Base-by-base conservation (phyloP, 1,139 yeast genomes). In the Zygosaccharomyces sapae region DNA sequence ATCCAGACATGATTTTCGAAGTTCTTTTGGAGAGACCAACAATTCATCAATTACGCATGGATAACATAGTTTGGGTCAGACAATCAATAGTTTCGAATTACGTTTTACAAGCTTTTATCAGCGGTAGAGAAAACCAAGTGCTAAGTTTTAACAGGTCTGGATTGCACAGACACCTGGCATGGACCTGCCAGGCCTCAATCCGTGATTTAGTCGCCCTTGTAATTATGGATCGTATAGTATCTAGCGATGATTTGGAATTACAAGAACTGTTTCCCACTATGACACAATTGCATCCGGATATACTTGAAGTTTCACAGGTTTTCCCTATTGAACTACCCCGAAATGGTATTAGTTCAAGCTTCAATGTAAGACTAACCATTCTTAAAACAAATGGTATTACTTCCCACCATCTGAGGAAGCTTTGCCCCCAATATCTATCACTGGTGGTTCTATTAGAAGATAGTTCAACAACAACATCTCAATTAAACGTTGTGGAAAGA, bases 1-100 rank as follows among this genome's bases (percentile, higher is more conserved):
- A 55, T 38, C 53, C 56, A 9, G 50, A 50, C 6, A 56, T 52
- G 41, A 47, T 56, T 10, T 59, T 59, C 44, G 57, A 54, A 37
- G 25, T 46, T 12, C 22, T 41, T 20, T 44, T 40, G 29, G 33
- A 38, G 22, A 20, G 39, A 20, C 33, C 46, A 18, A 7, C 37
- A 13, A 27, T 33, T 25, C 29, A 29, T 8, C 44, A 35, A 25
- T 39, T 62, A n/a, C 52, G 48, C 9, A 55, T 63, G 52, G 58
- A 59, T 27, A 52, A 55, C 25, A 55, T 54, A 25, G 57, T 59
- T n/a, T 63, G 67, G 67, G 58, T 64, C 43, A 55, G 61, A 43
- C 63, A 60, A 46, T 50, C 47, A 12, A 61, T 59, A 57, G 53
- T 63, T n/a, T 59, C 57, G 44, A 48, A 52, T 33, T 56, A 57